phyloP scores from a whole-genome alignment of 805 yeast species.

The Lipomyces mesembrius region DNA sequence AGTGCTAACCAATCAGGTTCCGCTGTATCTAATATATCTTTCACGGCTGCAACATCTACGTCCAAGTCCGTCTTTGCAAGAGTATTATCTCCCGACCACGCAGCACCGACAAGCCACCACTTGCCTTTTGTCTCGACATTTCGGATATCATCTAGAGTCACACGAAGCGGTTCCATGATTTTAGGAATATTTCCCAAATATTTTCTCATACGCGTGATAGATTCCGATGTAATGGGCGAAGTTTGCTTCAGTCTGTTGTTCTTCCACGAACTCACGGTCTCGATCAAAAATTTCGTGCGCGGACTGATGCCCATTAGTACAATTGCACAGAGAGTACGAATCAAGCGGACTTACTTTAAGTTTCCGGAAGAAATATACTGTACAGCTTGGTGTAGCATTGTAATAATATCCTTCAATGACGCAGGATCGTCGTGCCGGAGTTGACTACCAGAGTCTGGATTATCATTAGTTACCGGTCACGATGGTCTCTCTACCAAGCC shows the following conservation, averaged over 20 bases:
- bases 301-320: slow-evolving; percentile 49
- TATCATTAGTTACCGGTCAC: not conserved
- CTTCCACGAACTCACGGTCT: slow-evolving; percentile 81
- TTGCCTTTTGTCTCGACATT: slow-evolving; percentile 81
- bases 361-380: slow-evolving; percentile 44
- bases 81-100: slow-evolving; percentile 74
- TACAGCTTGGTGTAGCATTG: slow-evolving; percentile 57
- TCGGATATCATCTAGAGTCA: slow-evolving; percentile 78
- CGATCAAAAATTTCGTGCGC: slow-evolving; percentile 81
- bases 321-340: not conserved
- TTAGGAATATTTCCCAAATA: slow-evolving; percentile 57
- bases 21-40: slow-evolving; percentile 66
- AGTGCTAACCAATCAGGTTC: slow-evolving; percentile 89
- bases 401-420: slow-evolving; percentile 78
- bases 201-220: slow-evolving; percentile 66
- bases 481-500: not conserved
- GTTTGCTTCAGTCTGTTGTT: slow-evolving; percentile 72
- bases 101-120: slow-evolving; percentile 99
- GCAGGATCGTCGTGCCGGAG: slow-evolving; percentile 89
- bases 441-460: slow-evolving; percentile 68
- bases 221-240: slow-evolving; percentile 49
- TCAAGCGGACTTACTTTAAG: slow-evolving; percentile 16
- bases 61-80: slow-evolving; percentile 40
- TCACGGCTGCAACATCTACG: slow-evolving; percentile 54
- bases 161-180: slow-evolving; percentile 76